Base-by-base conservation (phyloP, 2,329 filamentous ascomycete genomes). In the Didymella pomorum region DNA sequence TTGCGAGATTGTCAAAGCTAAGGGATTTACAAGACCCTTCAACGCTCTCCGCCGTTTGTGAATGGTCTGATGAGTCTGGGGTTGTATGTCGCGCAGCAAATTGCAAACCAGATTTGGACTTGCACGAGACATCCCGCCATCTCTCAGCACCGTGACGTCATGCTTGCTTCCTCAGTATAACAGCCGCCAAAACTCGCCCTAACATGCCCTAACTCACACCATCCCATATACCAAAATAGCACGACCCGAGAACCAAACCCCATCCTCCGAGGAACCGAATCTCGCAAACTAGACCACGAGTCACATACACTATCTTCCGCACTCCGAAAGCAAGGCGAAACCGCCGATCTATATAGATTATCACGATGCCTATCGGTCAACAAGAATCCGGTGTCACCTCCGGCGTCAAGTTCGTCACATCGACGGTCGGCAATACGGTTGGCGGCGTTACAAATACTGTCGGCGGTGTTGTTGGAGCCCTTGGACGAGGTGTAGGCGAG, bases 321-420 rank as follows among this genome's bases (percentile, higher is more conserved):
- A 4, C 25, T 18, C 31, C 29, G 44, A 53, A 37, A 31, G 8
- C 48, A 51, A 52, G 35, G 26, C 42, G 18, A 52, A 48, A 31
- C 8, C 29, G 41, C 29, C 39, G 26, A 51, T 53, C 50, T 42
- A 44, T 29, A 37, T 39, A 39, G 52, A 7, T n/a, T 49, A 52
- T 42, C 56, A 73, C 41, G 28, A 76, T 76, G 74, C 70, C 75
- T 39, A 63, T 76, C 63, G 71, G 70, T 28, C 72, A 76, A 65
- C 65, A 76, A 68, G 73, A 79, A 67, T 76, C 72, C 43, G 82
- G 82, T 62, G 78, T 80, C 49, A 82, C 82, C 0, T 82, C 81
- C 48, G 81, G 82, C 55, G 79, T 83, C 53, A 84, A 83, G 63
- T 83, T 83, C 64, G 82, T 84, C 48, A 85, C 83, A 5, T 83